A percentile compares a stretch with the other conserved stretches of the same genome.
These are phyloP conservation scores for Ceriops decandra DNA, from an alignment of 345 rosid genomes.

Conservation along the genomic window DNA sequence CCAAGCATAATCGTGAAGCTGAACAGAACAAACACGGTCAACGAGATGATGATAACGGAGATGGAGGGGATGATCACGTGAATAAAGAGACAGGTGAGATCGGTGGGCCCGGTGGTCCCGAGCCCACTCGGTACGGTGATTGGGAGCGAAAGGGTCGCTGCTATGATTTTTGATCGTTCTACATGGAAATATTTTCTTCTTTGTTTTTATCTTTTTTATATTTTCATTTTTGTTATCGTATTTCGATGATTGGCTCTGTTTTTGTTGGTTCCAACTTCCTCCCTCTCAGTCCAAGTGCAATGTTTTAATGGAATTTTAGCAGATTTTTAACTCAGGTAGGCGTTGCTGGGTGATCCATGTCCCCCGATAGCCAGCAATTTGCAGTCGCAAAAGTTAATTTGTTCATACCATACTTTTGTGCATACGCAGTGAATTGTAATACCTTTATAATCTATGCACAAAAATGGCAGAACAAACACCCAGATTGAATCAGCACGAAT, in stretches of 20 bases:
- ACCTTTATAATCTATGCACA: too few relatives aligned
- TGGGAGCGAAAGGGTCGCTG: constrained; percentile 95
- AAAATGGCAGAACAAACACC: too few relatives aligned
- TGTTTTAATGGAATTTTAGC: too few relatives aligned
- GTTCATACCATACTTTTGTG: too few relatives aligned
- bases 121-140: constrained; percentile 93
- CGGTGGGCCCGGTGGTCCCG: constrained; percentile 84
- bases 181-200: not conserved
- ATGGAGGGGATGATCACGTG: constrained; percentile 35
- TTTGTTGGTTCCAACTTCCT: too few relatives aligned
- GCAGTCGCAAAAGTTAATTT: too few relatives aligned
- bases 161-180: constrained; percentile 58
- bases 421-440: too few relatives aligned
- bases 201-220: not conserved
- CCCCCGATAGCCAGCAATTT: too few relatives aligned
- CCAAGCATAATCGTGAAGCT: not conserved
- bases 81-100: constrained; percentile 77
- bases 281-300: too few relatives aligned
- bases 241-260: not conserved
- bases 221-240: not conserved
- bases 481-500: too few relatives aligned
- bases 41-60: constrained; percentile 18
- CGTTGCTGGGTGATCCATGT: too few relatives aligned
- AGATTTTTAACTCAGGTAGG: too few relatives aligned
- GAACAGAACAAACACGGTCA: not conserved